Base-by-base conservation (phyloP, 2,329 filamentous ascomycete species). In the Trichocomaceae sp. region DNA sequence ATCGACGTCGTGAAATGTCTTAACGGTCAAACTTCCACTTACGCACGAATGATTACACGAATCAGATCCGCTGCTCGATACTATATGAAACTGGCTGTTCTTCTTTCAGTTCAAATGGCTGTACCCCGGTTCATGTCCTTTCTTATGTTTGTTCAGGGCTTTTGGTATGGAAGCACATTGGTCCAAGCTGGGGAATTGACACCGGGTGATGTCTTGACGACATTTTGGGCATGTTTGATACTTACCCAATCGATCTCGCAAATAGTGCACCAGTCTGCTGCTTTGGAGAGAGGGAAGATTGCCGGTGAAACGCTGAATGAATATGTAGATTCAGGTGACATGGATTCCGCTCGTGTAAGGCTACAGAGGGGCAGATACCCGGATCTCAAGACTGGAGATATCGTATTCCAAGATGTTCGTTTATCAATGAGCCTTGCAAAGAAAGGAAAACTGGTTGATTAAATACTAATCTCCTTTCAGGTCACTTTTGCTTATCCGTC, bases 1-100 rank as follows among this genome's bases (percentile, higher is more conserved):
- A 92, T 96, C 39, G 89, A 95, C 58, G 82, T 88, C 0, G 89
- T 97, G 64, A 96, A 96, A 67, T 85, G 84, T 51, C 91, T 87
- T 72, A 91, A 92, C 61, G 88, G 86, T 0, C 81, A 90, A 63
- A 78, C 80, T 12, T 75, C 84, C 10, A 91, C 95, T 67, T 70
- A 81, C 0, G 78, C 79, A 64, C 82, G 83, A 60, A 96, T 95
- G 65, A 69, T 74, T 1, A 67, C 64, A 0, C 76, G 79, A 0
- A 78, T 88, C 29, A 75, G 75, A 45, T 69, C 74, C 6, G 85
- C 88, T 1, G 83, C 83, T 20, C 70, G 68, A 1, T 79, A 81
- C 51, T 95, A 90, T 61, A 72, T 83, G 10, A 73, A 80, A 15
- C 88, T 92, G 65, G 86, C 86, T 0, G 77, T 81, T 46, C 78